Evolutionary conservation across 768 basidiomycete genomes (phyloP), one percentile per base, ranked within the genome.

Genomic region (Russula sp.): DNA sequence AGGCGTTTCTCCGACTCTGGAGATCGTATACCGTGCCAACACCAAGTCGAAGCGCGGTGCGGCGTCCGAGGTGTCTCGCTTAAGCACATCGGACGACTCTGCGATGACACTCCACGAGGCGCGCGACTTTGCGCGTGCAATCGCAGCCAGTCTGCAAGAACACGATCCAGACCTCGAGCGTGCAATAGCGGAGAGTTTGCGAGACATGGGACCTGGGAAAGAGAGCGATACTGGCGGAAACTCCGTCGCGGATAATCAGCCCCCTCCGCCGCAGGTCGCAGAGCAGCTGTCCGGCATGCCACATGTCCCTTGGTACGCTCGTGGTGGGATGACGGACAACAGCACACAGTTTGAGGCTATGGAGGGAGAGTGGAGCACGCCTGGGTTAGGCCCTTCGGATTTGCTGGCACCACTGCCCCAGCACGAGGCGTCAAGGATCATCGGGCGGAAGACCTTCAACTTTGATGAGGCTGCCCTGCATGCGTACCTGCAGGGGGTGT

Each of bases 391-490:
- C 16, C 5, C 38, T 22, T 20, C 18, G 29, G 46, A 20, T 11
- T 41, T 29, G 32, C 38, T n/a, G 20, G 16, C 25, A 11, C 20
- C 54, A 51, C 38, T n/a, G 4, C 29, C 34, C 20, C 38, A 1
- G 35, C 32, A 25, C 22, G 43, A 47, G 18, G 13, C 34, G 34
- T 70, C 73, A 54, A 72, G 73, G 18, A 81, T 91, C 41, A 83
- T 96, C 29, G 93, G 92, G 14, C 81, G 71, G 8, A 86, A 81
- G 65, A 68, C 70, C 25, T 90, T 95, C 63, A 25, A 46, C 1
- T 78, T 87, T 70, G 76, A 90, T 52, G 75, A 81, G 9, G 43
- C 47, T 0, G 63, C 81, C 47, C 77, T 96, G 20, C 78, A 84
- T 25, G 62, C 63, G 1, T 78, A 87, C 64, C 72, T 94, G 25